Conservation (phyloP, 495 filamentous ascomycete genomes). For the Xeromyces bisporus region DNA sequence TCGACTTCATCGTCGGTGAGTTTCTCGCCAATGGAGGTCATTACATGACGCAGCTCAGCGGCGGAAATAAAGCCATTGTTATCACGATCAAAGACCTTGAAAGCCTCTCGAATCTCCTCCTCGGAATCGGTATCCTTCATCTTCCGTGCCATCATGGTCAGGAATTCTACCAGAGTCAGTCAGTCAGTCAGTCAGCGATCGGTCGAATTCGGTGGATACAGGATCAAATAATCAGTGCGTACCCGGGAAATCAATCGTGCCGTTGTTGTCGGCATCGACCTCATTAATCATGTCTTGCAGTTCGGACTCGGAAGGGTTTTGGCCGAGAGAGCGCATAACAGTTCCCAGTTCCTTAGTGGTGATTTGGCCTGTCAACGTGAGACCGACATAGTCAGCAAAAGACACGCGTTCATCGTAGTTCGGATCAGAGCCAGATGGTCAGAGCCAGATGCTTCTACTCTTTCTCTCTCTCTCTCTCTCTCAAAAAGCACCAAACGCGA, state of each 20-base stretch:
- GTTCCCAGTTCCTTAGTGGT: constrained; percentile 98
- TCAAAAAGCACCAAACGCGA: too few relatives aligned
- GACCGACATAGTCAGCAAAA: not conserved
- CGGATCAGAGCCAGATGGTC: too few relatives aligned
- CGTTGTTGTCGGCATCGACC: constrained; percentile 98
- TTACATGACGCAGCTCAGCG: constrained; percentile 93
- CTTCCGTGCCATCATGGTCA: constrained; percentile 99
- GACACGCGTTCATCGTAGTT: too few relatives aligned
- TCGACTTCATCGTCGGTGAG: constrained; percentile 98
- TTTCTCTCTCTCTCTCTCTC: too few relatives aligned
- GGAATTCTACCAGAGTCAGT: constrained; percentile 52
- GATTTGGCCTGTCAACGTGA: constrained; percentile 96
- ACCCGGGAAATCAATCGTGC: constrained; percentile 99
- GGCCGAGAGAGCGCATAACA: constrained; percentile 98
- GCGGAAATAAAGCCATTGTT: constrained; percentile 99
- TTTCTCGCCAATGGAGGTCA: constrained; percentile 99
- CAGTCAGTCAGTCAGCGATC: too few relatives aligned
- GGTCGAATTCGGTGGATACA: too few relatives aligned
- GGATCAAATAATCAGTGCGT: constrained; percentile 22
- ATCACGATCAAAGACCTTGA: constrained; percentile 96
- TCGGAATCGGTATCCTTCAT: constrained; percentile 99
- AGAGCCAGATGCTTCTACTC: constrained; percentile 1
- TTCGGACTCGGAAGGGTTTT: constrained; percentile 97
- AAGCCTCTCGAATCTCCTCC: constrained; percentile 93
- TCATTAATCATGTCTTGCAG: constrained; percentile 99